These are phyloP conservation scores for Gonapodya prolifera DNA, from an alignment of 192 early-diverging fungal genomes.

Conservation along the genomic window DNA sequence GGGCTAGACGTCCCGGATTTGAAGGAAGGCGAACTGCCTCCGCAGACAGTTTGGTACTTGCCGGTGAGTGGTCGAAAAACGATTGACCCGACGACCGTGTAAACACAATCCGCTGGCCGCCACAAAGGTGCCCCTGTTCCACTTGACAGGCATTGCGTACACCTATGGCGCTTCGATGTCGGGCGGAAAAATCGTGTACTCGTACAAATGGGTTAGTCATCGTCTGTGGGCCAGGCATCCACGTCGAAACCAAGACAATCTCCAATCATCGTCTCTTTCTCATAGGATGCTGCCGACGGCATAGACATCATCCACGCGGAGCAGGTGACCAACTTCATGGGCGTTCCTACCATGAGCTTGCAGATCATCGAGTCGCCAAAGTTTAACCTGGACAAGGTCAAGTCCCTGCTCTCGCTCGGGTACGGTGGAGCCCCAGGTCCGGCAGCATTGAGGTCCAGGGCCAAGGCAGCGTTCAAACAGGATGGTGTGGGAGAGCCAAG, in stretches of 20 bases:
- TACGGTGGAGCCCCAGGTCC: conserved; percentile 5
- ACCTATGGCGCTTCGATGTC: neutral
- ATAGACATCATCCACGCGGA: conserved; percentile 11
- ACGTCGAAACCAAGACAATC: neutral
- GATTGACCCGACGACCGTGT: too few relatives aligned
- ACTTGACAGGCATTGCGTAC: conserved; percentile 9
- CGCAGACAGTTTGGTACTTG: neutral
- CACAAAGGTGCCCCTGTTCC: conserved; percentile 8
- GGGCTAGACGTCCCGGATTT: neutral
- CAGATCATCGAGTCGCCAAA: conserved; percentile 13
- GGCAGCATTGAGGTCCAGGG: neutral
- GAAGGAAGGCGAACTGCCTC: neutral
- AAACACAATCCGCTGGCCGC: too few relatives aligned
- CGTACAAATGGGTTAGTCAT: conserved; percentile 14
- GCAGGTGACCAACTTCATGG: conserved; percentile 7
- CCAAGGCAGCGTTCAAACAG: conserved; percentile 6
- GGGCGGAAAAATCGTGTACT: conserved; percentile 10
- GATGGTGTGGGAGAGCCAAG: conserved; percentile 1
- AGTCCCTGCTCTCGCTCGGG: conserved; percentile 6
- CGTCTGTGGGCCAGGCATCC: too few relatives aligned
- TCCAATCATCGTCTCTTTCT: neutral
- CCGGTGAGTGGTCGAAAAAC: too few relatives aligned
- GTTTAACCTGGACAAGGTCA: conserved; percentile 3
- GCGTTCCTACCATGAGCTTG: conserved; percentile 15
- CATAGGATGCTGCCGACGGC: conserved; percentile 10